phyloP scores from a whole-genome alignment of 768 basidiomycete species.

The Fomitopsis pulvina region DNA sequence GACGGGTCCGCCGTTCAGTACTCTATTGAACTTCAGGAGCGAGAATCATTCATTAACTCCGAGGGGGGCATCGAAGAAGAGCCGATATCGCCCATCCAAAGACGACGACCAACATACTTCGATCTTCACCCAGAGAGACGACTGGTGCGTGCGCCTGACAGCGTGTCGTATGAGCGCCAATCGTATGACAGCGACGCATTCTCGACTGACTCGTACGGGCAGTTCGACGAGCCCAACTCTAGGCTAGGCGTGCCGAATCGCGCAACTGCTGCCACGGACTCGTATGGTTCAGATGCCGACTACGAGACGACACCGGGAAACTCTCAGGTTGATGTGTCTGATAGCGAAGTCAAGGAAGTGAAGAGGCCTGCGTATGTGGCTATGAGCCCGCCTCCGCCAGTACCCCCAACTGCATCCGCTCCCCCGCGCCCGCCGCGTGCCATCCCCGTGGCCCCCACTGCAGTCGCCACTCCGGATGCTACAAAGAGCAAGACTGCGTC shows the following conservation, averaged over 20 bases:
- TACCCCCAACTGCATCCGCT: slow-evolving; percentile 1
- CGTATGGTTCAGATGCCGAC: neutral
- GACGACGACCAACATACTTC: slow-evolving; percentile 58
- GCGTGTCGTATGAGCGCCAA: slow-evolving; percentile 10
- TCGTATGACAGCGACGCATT: slow-evolving; percentile 18
- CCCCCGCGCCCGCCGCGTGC: neutral
- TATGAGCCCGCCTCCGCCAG: neutral
- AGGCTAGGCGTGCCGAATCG: neutral
- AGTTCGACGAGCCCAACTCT: neutral
- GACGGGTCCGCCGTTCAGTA: slow-evolving; percentile 10
- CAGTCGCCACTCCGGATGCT: slow-evolving; percentile 14
- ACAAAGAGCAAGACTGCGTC: slow-evolving; percentile 59
- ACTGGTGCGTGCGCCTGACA: slow-evolving; percentile 26
- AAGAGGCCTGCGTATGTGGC: neutral
- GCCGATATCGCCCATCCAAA: slow-evolving; percentile 1
- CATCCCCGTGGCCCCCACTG: neutral
- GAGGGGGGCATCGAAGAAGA: slow-evolving; percentile 24
- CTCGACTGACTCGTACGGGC: slow-evolving; percentile 1
- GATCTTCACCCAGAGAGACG: slow-evolving; percentile 73
- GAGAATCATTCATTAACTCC: slow-evolving; percentile 9
- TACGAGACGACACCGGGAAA: neutral
- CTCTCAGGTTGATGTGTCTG: neutral
- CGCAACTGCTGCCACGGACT: neutral
- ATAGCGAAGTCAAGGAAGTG: neutral
- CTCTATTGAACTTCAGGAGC: neutral